Evolutionary conservation across 768 basidiomycete species (phyloP), one percentile per base, ranked within the genome.

Genomic region (Lentinula sp.): DNA sequence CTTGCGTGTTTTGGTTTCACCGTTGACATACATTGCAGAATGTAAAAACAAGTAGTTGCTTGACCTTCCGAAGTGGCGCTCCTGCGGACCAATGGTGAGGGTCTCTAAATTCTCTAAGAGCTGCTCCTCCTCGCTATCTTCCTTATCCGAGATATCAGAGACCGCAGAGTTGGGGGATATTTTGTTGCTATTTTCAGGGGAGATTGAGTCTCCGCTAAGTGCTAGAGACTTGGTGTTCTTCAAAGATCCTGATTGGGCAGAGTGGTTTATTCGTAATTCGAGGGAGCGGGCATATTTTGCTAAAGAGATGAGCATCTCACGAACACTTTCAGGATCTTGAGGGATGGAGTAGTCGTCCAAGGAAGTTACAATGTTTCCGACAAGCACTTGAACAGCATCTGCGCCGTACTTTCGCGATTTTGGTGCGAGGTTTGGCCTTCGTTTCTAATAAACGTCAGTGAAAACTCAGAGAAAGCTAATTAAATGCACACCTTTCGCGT

Each of bases 301-400:
- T 64, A 53, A 75, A 71, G 34, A 69, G 68, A 61, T 53, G 37
- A 61, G 48, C 40, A 56, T 56, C n/a, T 56, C 55, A 21, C 57
- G 57, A 48, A 59, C 48, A 37, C 48, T 59, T n/a, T 59, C 57
- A 31, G 57, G 42, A 49, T 50, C 48, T 35, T 59, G 45, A 48
- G 57, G 57, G 9, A 59, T 50, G 11, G 57, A 50, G 32, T 59
- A 59, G 7, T 46, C 43, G 21, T 59, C 57, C 35, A 50, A 50
- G 13, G 57, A 23, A 18, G 57, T 48, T 16, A 59, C 18, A 8
- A 59, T 59, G 43, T 46, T 37, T 18, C 34, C 48, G 46, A 59
- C 48, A 5, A 59, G 57, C 8, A 50, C 9, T 28, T 59, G 57
- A 3, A 37, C 57, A 1, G 43, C 6, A 16, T 59, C 57, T 28